Evolutionary conservation across 2,329 filamentous ascomycete genomes (phyloP).

Genomic region (Torrubiella hemipterigena): DNA sequence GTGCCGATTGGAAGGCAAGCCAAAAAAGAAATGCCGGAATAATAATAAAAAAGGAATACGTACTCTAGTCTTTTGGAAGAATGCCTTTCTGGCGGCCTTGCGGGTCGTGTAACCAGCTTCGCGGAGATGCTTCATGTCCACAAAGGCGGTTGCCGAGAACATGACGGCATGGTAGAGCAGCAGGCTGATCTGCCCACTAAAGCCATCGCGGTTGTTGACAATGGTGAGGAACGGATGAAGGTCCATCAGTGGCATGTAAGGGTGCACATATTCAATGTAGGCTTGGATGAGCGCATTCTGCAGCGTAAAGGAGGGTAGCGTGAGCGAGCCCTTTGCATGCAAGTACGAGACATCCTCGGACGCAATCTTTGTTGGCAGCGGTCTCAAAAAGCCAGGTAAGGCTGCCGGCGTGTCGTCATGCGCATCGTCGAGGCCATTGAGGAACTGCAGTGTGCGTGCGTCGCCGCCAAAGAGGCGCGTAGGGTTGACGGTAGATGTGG

Average conservation of each 20-base stretch:
- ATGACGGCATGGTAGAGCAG: slow-evolving; percentile 89
- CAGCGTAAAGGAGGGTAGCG: slow-evolving; percentile 56
- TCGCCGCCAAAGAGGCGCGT: slow-evolving; percentile 22
- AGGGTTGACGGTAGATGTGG: slow-evolving; percentile 20
- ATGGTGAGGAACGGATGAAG: slow-evolving; percentile 45
- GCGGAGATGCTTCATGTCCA: slow-evolving; percentile 65
- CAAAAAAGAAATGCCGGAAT: too few relatives aligned
- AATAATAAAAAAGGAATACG: too few relatives aligned
- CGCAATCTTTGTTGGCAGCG: slow-evolving; percentile 64
- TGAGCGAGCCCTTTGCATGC: slow-evolving; percentile 71
- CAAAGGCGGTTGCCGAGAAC: slow-evolving; percentile 84
- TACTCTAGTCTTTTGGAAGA: slow-evolving; percentile 81
- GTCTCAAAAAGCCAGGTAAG: slow-evolving; percentile 61
- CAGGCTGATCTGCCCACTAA: slow-evolving; percentile 63
- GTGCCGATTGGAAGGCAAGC: too few relatives aligned
- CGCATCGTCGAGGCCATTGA: slow-evolving; percentile 34
- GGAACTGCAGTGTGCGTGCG: slow-evolving; percentile 27
- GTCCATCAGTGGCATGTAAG: slow-evolving; percentile 85
- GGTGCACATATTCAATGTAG: slow-evolving; percentile 83
- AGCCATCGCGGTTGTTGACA: slow-evolving; percentile 55
- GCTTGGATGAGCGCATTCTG: slow-evolving; percentile 72
- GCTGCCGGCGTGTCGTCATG: slow-evolving; percentile 27
- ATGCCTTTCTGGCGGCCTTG: slow-evolving; percentile 74
- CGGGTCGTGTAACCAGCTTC: slow-evolving; percentile 67
- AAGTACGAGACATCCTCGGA: slow-evolving; percentile 76